phyloP scores from a whole-genome alignment of 441 rosid species.

The Aquilaria agallochum region DNA sequence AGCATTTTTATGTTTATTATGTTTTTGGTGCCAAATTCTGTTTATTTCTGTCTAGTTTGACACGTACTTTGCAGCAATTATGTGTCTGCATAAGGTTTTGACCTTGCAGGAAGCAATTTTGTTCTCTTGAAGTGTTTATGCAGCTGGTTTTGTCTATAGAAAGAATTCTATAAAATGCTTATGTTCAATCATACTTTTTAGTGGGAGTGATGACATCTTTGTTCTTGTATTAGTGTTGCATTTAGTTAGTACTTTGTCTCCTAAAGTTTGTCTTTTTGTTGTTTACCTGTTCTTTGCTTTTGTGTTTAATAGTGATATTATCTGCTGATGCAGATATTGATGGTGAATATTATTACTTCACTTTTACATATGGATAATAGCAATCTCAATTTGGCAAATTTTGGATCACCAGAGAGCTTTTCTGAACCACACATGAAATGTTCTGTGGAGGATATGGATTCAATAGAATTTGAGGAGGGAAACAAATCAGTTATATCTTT shows the following conservation, averaged over 20 bases:
- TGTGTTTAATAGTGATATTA: conserved; percentile 23
- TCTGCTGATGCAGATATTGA: conserved; percentile 76
- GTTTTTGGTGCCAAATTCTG: too few species aligned
- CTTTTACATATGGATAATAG: conserved; percentile 89
- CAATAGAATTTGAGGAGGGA: conserved; percentile 54
- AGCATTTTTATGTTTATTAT: too few species aligned
- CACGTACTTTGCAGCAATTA: too few species aligned
- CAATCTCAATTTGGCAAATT: conserved; percentile 56
- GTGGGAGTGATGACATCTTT: not conserved
- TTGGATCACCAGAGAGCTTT: conserved; percentile 52
- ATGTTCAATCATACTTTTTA: not conserved
- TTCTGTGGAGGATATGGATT: conserved; percentile 45
- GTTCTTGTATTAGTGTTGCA: conserved; percentile 3
- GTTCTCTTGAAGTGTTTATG: too few species aligned
- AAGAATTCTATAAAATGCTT: too few species aligned
- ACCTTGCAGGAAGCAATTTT: too few species aligned
- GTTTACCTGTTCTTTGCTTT: conserved; percentile 8
- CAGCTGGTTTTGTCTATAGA: too few species aligned
- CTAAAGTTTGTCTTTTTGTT: not conserved
- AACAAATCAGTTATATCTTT: conserved; percentile 76
- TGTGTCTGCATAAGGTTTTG: too few species aligned
- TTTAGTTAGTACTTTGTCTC: too few species aligned
- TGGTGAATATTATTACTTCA: conserved; percentile 88
- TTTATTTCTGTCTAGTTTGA: too few species aligned
- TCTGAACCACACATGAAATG: conserved; percentile 36